A percentile compares a stretch with the other conserved stretches of the same genome.
Evolutionary conservation across 2,329 filamentous ascomycete species (phyloP).

Genomic region (Tolypocladium paradoxum): DNA sequence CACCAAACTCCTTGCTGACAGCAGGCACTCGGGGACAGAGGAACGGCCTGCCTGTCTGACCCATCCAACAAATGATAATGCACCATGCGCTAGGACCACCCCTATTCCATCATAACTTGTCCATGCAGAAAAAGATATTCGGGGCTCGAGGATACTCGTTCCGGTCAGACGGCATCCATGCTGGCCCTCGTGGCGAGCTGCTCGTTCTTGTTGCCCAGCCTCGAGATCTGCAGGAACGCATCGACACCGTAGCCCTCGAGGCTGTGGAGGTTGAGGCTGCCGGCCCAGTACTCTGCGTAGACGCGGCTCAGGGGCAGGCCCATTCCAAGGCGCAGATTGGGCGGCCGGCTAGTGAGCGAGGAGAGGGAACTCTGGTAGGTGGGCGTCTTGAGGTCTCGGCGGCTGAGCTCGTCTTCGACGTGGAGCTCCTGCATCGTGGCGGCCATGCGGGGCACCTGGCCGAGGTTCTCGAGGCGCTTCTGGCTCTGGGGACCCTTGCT

Average conservation of each 20-base stretch:
- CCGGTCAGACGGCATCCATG: conserved; percentile 56
- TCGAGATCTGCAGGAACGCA: conserved; percentile 90
- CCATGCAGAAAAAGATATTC: background rate
- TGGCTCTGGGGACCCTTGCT: conserved; percentile 78
- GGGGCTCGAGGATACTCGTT: background rate
- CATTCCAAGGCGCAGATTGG: conserved; percentile 82
- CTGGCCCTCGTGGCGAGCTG: conserved; percentile 69
- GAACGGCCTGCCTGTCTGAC: background rate
- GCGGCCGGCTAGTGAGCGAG: conserved; percentile 70
- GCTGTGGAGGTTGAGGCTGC: conserved; percentile 80
- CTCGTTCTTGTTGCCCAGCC: conserved; percentile 96
- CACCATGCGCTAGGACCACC: conserved; percentile 3
- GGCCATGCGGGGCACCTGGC: conserved; percentile 79
- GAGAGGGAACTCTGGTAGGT: conserved; percentile 55
- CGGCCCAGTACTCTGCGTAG: conserved; percentile 97
- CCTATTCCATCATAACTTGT: background rate
- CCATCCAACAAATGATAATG: background rate
- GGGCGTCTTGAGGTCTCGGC: conserved; percentile 30
- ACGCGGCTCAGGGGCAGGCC: conserved; percentile 87
- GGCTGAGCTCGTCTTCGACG: conserved; percentile 30
- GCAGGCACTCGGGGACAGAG: background rate
- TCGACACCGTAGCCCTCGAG: conserved; percentile 94
- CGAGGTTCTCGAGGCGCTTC: conserved; percentile 72
- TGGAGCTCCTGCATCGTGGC: conserved; percentile 85
- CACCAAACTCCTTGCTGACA: background rate